Evolutionary conservation across 306 rosid species (phyloP).

Genomic region (Medicago truncatula): MtrunA17r5.0-ANR NC_053048.1:47166001-47166500

Average conservation of each 20-base stretch:
- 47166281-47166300: not conserved
- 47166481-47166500: slow-evolving; percentile 8
- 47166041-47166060: not conserved
- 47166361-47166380: not conserved
- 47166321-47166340: slow-evolving; percentile 22
- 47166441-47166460: slow-evolving; percentile 30
- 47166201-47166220: not conserved
- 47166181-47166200: not conserved
- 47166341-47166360: slow-evolving; percentile 1
- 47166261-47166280: not conserved
- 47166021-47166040: not conserved
- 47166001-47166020: not conserved
- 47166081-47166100: not conserved
- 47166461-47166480: slow-evolving; percentile 32
- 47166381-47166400: slow-evolving; percentile 33
- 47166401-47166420: slow-evolving; percentile 32
- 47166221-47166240: not conserved
- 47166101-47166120: not conserved
- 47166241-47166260: not conserved
- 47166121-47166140: not conserved
- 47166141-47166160: not conserved
- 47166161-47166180: not conserved
- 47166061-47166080: not conserved
- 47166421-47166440: slow-evolving; percentile 20
- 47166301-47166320: not conserved